These are phyloP conservation scores for Amanita phalloides DNA, from an alignment of 768 basidiomycete genomes.

Conservation along the genomic window DNA sequence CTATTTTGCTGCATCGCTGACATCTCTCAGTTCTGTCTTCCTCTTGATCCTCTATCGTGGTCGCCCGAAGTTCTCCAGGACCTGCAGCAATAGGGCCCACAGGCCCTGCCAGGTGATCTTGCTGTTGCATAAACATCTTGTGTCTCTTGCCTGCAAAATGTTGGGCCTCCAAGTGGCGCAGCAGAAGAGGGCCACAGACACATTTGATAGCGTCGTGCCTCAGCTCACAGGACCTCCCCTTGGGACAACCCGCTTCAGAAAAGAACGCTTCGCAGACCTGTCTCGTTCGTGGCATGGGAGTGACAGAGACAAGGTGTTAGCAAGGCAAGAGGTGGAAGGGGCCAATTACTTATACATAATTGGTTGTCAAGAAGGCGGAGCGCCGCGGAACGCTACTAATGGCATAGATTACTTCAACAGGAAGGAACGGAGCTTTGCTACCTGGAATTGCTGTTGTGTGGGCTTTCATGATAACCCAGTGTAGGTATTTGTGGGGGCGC, in stretches of 20 bases:
- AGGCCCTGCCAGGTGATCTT: neutral
- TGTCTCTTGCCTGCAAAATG: conserved; percentile 23
- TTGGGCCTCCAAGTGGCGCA: conserved; percentile 7
- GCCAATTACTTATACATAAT: neutral
- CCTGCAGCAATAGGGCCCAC: neutral
- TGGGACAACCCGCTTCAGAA: conserved; percentile 16
- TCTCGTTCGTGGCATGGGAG: neutral
- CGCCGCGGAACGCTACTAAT: too few relatives aligned
- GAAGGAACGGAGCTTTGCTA: too few relatives aligned
- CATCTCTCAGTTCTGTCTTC: conserved; percentile 12
- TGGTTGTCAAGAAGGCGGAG: too few relatives aligned
- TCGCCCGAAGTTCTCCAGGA: neutral
- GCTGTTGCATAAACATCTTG: conserved; percentile 8
- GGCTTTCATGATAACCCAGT: too few relatives aligned
- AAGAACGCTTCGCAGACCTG: conserved; percentile 5
- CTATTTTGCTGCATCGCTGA: conserved; percentile 14
- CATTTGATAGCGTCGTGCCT: conserved; percentile 27
- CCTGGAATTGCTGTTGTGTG: too few relatives aligned
- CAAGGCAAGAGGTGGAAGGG: too few relatives aligned
- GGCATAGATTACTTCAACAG: too few relatives aligned
- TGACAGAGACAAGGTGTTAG: neutral
- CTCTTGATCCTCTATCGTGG: neutral
- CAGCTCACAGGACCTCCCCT: conserved; percentile 18
- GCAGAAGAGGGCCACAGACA: conserved; percentile 22
- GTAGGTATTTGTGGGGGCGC: too few relatives aligned